A percentile compares a stretch with the other conserved stretches of the same genome.
These are phyloP conservation scores for Parathielavia hyrcaniae DNA, from an alignment of 495 filamentous ascomycete genomes.

Conservation along the genomic window DNA sequence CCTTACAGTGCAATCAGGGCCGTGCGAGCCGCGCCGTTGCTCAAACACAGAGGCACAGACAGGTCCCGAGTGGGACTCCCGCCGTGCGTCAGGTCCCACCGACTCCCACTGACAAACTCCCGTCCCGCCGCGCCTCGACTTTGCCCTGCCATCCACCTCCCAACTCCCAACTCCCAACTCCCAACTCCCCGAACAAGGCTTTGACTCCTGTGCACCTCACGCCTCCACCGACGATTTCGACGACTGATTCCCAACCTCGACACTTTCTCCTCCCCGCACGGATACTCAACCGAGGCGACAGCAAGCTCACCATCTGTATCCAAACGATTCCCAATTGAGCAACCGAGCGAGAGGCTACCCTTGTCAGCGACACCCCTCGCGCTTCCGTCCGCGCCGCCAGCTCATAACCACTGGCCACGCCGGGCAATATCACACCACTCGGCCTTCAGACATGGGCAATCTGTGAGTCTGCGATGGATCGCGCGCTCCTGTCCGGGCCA, in stretches of 20 bases:
- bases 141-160: background rate
- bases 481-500: background rate
- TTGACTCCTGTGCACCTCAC: background rate
- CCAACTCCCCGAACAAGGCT: background rate
- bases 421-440: slow-evolving; percentile 5
- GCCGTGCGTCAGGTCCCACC: slow-evolving; percentile 12
- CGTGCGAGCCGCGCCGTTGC: slow-evolving; percentile 13
- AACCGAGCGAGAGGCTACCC: slow-evolving; percentile 1
- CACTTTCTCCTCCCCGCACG: background rate
- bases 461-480: slow-evolving; percentile 12
- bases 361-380: slow-evolving; percentile 12
- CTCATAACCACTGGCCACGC: slow-evolving; percentile 2
- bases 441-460: slow-evolving; percentile 16
- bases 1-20: slow-evolving; percentile 3
- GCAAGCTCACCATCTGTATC: background rate
- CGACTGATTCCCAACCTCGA: background rate
- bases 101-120: slow-evolving; percentile 8
- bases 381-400: slow-evolving; percentile 1
- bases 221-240: background rate
- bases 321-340: slow-evolving; percentile 5
- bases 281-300: background rate
- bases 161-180: background rate
- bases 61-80: background rate
- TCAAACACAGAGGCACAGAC: too few species aligned
- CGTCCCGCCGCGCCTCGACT: slow-evolving; percentile 4